Evolutionary conservation across 2,329 filamentous ascomycete genomes (phyloP).

Genomic region (Phialophora tarda): DNA sequence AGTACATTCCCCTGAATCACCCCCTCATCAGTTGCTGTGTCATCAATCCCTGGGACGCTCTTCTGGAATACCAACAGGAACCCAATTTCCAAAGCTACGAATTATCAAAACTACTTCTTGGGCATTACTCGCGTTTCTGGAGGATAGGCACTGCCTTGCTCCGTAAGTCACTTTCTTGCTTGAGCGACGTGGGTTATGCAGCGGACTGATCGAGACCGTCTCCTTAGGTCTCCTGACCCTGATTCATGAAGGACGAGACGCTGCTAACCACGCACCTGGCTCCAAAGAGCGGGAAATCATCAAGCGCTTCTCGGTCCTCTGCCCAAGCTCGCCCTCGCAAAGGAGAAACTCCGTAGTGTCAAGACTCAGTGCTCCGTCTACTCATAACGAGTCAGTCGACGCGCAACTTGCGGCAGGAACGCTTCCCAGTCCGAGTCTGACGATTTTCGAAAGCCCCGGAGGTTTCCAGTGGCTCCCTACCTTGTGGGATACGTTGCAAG

Average conservation of each 20-base stretch:
- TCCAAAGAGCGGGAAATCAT: constrained; percentile 7
- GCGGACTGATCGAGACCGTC: neutral
- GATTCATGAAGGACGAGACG: constrained; percentile 4
- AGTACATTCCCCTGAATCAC: constrained; percentile 15
- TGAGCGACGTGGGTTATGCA: neutral
- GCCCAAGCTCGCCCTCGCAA: constrained; percentile 9
- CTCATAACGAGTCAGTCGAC: neutral
- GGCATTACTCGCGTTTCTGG: constrained; percentile 22
- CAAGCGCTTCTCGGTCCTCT: constrained; percentile 8
- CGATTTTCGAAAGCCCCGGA: neutral
- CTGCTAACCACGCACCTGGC: neutral
- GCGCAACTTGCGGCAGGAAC: neutral
- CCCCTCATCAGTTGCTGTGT: constrained; percentile 20
- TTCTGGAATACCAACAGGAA: neutral
- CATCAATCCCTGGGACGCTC: constrained; percentile 17
- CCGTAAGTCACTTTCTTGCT: constrained; percentile 13
- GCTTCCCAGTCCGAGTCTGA: neutral
- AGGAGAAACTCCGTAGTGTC: neutral
- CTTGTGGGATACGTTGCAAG: constrained; percentile 8
- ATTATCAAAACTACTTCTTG: constrained; percentile 13
- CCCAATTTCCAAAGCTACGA: constrained; percentile 11
- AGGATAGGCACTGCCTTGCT: constrained; percentile 14
- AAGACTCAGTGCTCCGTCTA: neutral
- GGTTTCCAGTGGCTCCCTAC: constrained; percentile 1
- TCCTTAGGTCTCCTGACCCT: constrained; percentile 2